Conservation (phyloP, 495 filamentous ascomycete species). For the Letharia lupina region DNA sequence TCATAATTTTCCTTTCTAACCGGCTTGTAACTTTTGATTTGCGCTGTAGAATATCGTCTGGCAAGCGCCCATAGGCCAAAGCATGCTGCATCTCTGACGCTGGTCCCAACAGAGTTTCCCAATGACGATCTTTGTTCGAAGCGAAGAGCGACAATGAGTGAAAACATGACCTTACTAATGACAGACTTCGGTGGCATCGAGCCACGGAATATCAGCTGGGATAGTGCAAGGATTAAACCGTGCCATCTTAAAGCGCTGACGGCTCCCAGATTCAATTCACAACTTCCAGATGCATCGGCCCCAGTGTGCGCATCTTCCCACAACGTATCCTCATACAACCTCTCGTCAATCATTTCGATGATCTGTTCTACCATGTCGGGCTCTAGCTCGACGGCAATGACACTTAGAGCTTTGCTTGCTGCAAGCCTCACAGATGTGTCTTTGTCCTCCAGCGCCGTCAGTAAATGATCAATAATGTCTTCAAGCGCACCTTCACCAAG, state of each 20-base stretch:
- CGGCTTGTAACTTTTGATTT: conserved; percentile 33
- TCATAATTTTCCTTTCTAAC: background rate
- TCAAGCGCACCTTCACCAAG: conserved; percentile 55
- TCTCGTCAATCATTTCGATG: conserved; percentile 76
- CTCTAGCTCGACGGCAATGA: conserved; percentile 71
- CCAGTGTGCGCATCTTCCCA: conserved; percentile 36
- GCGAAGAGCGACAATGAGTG: conserved; percentile 61
- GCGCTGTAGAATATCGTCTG: conserved; percentile 72
- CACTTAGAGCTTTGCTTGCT: conserved; percentile 84
- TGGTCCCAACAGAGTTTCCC: conserved; percentile 76
- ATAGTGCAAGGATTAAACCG: conserved; percentile 76
- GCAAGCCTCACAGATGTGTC: conserved; percentile 85
- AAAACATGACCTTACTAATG: conserved; percentile 59
- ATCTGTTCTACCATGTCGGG: conserved; percentile 73
- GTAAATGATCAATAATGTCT: conserved; percentile 60
- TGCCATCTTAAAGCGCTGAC: conserved; percentile 86
- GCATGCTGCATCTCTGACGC: conserved; percentile 92
- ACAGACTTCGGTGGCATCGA: conserved; percentile 61
- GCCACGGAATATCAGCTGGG: conserved; percentile 72
- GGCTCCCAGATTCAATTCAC: conserved; percentile 53
- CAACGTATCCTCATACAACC: conserved; percentile 72
- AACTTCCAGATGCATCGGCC: background rate
- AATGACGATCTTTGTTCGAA: conserved; percentile 81
- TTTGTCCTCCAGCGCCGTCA: conserved; percentile 64
- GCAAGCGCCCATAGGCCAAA: conserved; percentile 93